Evolutionary conservation across 176 grass and related monocot species (phyloP).

Genomic region (Microstegium vimineum): DNA sequence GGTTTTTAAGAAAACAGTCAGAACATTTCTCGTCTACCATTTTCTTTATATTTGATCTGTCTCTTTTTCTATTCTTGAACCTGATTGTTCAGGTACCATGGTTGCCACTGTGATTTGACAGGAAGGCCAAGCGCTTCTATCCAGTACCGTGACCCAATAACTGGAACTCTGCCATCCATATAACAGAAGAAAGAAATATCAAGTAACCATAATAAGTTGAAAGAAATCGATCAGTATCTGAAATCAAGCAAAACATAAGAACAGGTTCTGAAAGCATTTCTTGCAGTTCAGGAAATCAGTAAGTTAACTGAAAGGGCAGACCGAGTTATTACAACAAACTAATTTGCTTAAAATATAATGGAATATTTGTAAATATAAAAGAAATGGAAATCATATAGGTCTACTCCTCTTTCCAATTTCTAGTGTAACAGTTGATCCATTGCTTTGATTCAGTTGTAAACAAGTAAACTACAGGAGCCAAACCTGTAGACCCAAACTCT

Average conservation of each 20-base stretch:
- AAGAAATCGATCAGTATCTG: neutral
- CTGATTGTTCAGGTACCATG: constrained; percentile 77
- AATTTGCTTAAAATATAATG: too few relatives aligned
- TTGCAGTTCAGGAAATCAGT: neutral
- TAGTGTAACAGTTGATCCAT: neutral
- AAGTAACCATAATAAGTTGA: neutral
- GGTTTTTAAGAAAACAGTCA: too few relatives aligned
- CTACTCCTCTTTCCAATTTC: neutral
- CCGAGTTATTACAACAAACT: too few relatives aligned
- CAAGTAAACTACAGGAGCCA: neutral
- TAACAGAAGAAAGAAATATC: neutral
- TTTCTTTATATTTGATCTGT: too few relatives aligned
- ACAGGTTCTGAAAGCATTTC: too few relatives aligned
- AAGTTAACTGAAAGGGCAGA: neutral
- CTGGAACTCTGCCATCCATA: constrained; percentile 72
- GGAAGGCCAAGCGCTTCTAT: constrained; percentile 64
- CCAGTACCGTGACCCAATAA: constrained; percentile 72
- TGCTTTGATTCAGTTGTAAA: neutral
- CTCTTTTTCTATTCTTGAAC: too few relatives aligned
- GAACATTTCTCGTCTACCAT: too few relatives aligned
- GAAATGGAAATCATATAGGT: neutral
- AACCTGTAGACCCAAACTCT: constrained; percentile 92
- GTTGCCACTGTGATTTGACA: constrained; percentile 61
- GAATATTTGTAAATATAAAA: neutral
- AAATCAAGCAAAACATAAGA: too few relatives aligned